Evolutionary conservation across 768 basidiomycete species (phyloP), one percentile per base, ranked within the genome.

Genomic region (Phallus indusiatus): DNA sequence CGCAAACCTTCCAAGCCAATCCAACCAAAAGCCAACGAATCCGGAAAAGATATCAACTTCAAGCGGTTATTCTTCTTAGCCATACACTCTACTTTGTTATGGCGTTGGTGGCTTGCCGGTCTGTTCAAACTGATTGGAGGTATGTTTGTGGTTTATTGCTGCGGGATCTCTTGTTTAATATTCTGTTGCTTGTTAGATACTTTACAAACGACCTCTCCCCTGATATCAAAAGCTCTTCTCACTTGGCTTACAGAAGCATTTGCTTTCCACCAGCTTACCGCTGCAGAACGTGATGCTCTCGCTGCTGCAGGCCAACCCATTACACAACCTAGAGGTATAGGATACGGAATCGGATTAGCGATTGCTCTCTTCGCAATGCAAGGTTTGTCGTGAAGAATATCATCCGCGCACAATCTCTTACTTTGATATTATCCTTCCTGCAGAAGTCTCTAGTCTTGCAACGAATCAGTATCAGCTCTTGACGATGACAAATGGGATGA

Each of bases 311-410:
- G 72, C 37, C 42, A 42, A 42, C 28, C 28, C 28, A 50, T 76
- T 58, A 37, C 63, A 10, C 62, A 70, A 53, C 81, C 83, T 1
- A 70, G 64, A 35, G 78, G 80, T 0, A 73, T 85, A 42, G 83
- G 84, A 0, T 81, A 79, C 66, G 84, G 84, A 1, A 76, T 86
- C 54, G 84, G 84, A 6, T 67, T 85, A 1, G 83, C 77, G 0
- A 71, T 82, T 54, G 82, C 74, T 3, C 66, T 85, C 28, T 84
- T 83, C 62, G 72, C 68, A 0, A 85, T 84, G 84, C 83, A 84
- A 75, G 76, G 81, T 78, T 59, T 47, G 68, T 61, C 46, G 46
- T 49, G 47, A 50, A 28, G 7, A 2, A 28, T 28, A 28, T 3
- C 2, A 28, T 28, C 28, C 2, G 7, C 7, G 28, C 7, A 28